Percentiles rank a stretch among this genome's conserved stretches.
Evolutionary conservation across 805 yeast genomes (phyloP).

Genomic region (Geotrichum ghanense): DNA sequence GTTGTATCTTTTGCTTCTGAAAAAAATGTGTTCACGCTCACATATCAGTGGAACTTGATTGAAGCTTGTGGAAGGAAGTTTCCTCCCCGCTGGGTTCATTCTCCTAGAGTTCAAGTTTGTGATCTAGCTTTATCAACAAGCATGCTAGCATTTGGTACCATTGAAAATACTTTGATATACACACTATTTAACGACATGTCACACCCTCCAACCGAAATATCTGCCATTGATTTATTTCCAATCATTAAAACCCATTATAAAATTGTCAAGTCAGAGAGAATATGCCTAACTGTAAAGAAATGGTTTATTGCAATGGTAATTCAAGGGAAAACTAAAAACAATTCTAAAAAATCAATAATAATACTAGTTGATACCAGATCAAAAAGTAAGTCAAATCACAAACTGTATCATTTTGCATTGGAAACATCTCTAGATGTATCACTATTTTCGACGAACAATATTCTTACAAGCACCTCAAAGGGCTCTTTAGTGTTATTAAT

Average conservation of each 20-base stretch:
- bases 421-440: not conserved
- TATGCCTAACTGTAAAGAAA: not conserved
- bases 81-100: constrained; percentile 7
- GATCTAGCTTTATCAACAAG: constrained; percentile 7
- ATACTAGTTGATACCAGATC: not conserved
- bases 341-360: not conserved
- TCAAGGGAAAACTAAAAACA: not conserved
- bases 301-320: not conserved
- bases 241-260: not conserved
- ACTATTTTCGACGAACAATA: not conserved
- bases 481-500: not conserved
- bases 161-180: constrained; percentile 4
- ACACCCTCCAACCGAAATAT: not conserved
- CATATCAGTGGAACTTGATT: not conserved
- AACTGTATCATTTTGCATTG: not conserved
- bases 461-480: not conserved
- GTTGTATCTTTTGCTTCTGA: not conserved
- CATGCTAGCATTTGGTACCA: constrained; percentile 8
- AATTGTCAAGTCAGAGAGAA: not conserved
- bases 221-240: not conserved
- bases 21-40: not conserved
- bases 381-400: not conserved
- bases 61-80: not conserved
- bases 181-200: not conserved
- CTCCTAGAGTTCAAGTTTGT: constrained; percentile 7